phyloP scores from a whole-genome alignment of 1,284 basidiomycete species.

The Rhizoctonia solani region DNA sequence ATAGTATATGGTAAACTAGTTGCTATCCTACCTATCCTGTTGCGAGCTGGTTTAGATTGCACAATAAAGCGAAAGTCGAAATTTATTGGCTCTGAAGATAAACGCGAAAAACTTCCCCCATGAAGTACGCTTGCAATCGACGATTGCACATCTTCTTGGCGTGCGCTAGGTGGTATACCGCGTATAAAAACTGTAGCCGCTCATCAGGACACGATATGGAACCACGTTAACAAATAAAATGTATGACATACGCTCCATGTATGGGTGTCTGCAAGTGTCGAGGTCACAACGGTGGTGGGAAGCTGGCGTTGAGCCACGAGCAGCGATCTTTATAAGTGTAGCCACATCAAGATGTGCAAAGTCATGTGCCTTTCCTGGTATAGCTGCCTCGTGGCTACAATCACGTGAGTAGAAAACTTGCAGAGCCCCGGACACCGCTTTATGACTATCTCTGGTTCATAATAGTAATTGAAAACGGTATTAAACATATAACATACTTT shows the following conservation, averaged over 20 bases:
- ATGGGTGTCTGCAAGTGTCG: background rate
- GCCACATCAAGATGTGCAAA: background rate
- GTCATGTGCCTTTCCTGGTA: background rate
- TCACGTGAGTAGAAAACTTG: too few relatives aligned
- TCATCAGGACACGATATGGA: background rate
- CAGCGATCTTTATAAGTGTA: background rate
- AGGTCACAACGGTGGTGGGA: background rate
- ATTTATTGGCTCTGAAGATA: conserved; percentile 48
- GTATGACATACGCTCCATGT: background rate
- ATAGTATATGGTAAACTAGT: background rate
- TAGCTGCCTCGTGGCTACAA: background rate
- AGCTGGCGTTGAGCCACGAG: background rate
- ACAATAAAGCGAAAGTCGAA: conserved; percentile 56
- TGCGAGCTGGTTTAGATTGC: conserved; percentile 49
- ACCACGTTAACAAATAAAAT: background rate
- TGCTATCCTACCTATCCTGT: conserved; percentile 47
- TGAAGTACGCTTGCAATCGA: conserved; percentile 8
- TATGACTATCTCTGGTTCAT: too few relatives aligned
- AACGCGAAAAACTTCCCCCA: conserved; percentile 9
- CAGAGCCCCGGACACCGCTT: too few relatives aligned
- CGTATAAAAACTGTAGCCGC: conserved; percentile 1
- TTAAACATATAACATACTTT: background rate
- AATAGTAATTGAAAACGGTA: background rate
- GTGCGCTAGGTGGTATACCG: background rate
- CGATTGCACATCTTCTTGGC: background rate